phyloP scores from a whole-genome alignment of 2,329 filamentous ascomycete species.

The Aspergillus novoparasiticus region DNA sequence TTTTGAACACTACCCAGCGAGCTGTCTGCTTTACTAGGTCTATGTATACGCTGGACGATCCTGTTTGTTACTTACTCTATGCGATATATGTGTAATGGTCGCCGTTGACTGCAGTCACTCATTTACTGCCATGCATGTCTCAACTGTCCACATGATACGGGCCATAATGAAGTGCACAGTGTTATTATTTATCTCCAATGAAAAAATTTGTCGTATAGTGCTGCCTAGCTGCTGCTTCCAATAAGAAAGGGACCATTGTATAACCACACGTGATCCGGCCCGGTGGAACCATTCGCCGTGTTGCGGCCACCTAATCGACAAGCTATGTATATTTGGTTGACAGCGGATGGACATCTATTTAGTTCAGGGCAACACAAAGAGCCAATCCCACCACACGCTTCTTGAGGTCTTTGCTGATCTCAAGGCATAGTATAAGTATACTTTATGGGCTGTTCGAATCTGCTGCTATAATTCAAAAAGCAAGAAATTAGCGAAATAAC shows the following conservation, averaged over 20 bases:
- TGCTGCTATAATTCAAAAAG: background rate
- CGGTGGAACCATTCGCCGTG: slow-evolving; percentile 17
- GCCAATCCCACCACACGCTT: background rate
- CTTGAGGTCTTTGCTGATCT: slow-evolving; percentile 15
- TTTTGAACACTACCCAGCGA: background rate
- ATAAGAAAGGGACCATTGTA: background rate
- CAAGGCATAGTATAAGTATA: background rate
- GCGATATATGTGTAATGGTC: background rate
- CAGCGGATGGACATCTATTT: background rate
- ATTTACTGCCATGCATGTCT: background rate
- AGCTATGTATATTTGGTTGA: slow-evolving; percentile 10
- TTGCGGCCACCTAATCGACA: slow-evolving; percentile 29
- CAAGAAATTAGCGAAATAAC: background rate
- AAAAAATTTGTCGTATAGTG: background rate
- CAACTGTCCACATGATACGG: slow-evolving; percentile 1
- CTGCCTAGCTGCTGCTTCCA: background rate
- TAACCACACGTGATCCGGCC: slow-evolving; percentile 19
- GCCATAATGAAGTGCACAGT: background rate
- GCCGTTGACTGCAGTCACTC: background rate
- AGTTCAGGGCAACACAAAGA: slow-evolving; percentile 10
- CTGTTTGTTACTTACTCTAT: background rate
- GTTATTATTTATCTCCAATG: background rate
- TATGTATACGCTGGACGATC: background rate
- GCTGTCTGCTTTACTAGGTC: background rate
- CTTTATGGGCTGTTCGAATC: background rate